A percentile compares a stretch with the other conserved stretches of the same genome.
Evolutionary conservation across 768 basidiomycete genomes (phyloP).

Genomic region (Melanogaster broomeanus): DNA sequence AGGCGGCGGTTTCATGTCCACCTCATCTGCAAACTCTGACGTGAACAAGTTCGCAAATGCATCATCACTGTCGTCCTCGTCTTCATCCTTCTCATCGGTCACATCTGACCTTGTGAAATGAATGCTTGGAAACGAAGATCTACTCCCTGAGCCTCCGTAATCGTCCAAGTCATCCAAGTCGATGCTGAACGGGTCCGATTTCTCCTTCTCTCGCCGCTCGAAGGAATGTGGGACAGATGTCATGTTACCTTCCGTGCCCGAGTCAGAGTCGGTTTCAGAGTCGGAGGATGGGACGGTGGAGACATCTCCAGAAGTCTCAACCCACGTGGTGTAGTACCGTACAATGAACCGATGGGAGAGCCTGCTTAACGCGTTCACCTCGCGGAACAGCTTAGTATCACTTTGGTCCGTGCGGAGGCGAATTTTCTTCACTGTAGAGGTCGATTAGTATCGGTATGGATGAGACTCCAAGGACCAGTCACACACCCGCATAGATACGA

Average conservation of each 20-base stretch:
- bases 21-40: slow-evolving; percentile 36
- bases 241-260: slow-evolving; percentile 46
- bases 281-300: slow-evolving; percentile 52
- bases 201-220: slow-evolving; percentile 42
- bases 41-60: slow-evolving; percentile 38
- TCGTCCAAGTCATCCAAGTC: slow-evolving; percentile 67
- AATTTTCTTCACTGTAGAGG: slow-evolving; percentile 78
- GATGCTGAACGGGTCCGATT: slow-evolving; percentile 62
- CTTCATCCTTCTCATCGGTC: slow-evolving; percentile 42
- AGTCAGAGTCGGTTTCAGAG: slow-evolving; percentile 39
- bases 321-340: slow-evolving; percentile 89
- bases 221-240: slow-evolving; percentile 55
- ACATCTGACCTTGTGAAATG: slow-evolving; percentile 63
- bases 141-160: slow-evolving; percentile 50
- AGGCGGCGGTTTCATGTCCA: slow-evolving; percentile 28
- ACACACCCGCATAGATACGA: slow-evolving; percentile 77
- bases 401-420: slow-evolving; percentile 75
- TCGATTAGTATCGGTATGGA: background rate
- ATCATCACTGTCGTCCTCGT: slow-evolving; percentile 45
- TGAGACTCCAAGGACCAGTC: background rate
- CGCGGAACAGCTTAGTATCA: slow-evolving; percentile 86
- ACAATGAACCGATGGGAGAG: slow-evolving; percentile 91
- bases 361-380: slow-evolving; percentile 86
- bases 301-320: slow-evolving; percentile 64
- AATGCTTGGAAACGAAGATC: slow-evolving; percentile 79